Percentiles rank a stretch among this genome's conserved stretches.
phyloP scores from a whole-genome alignment of 2,329 filamentous ascomycete genomes.

The Clarireedia homoeocarpa region DNA sequence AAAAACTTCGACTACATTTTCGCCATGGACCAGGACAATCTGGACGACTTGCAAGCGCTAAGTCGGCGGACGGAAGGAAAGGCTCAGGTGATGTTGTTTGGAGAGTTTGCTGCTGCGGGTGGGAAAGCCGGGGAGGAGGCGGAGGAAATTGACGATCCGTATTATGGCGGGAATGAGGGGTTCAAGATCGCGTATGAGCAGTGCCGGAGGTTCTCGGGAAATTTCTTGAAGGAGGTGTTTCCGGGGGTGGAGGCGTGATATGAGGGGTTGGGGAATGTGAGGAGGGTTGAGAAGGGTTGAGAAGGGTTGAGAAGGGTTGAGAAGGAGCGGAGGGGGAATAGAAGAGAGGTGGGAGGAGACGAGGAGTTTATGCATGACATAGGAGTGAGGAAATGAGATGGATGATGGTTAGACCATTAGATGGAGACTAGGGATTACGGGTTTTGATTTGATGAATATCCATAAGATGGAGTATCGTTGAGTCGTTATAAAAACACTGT shows the following conservation, averaged over 20 bases:
- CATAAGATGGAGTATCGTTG: not conserved
- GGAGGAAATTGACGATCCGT: constrained; percentile 80
- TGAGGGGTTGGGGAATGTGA: too few relatives aligned
- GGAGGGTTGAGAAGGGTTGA: not conserved
- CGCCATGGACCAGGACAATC: constrained; percentile 84
- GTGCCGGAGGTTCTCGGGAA: constrained; percentile 65
- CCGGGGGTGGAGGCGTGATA: constrained; percentile 21
- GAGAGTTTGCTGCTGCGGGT: constrained; percentile 55
- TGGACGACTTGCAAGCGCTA: constrained; percentile 59
- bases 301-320: not conserved
- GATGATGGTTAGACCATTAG: not conserved
- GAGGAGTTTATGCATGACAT: not conserved
- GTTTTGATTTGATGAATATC: constrained; percentile 1
- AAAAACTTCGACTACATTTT: constrained; percentile 85
- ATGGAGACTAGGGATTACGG: not conserved
- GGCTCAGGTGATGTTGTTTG: constrained; percentile 73
- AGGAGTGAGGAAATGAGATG: not conserved
- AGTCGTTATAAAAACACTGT: too few relatives aligned
- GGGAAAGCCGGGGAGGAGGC: constrained; percentile 32
- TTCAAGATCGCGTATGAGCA: constrained; percentile 87
- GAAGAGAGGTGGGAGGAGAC: not conserved
- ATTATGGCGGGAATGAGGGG: constrained; percentile 78
- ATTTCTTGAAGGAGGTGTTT: constrained; percentile 32
- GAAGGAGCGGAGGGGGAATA: not conserved
- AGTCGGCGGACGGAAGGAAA: constrained; percentile 46